Base-by-base conservation (phyloP, 768 basidiomycete species). In the Leccinum pellstonianum region DNA sequence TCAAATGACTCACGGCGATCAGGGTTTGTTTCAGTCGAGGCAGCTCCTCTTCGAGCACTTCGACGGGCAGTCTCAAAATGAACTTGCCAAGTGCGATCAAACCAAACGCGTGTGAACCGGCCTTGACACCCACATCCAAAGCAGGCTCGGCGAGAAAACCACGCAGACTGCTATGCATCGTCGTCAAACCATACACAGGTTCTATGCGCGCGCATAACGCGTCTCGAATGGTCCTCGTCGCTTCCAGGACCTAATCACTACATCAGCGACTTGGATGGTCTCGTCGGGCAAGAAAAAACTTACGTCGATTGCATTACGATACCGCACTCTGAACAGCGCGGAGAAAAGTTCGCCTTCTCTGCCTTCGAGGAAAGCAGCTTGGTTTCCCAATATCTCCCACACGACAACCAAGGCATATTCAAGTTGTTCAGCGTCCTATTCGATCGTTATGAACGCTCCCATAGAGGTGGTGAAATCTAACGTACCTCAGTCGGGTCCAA, bases 31-130 rank as follows among this genome's bases (percentile, higher is more conserved):
- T 86, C 56, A 95, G 72, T 38, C 90, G 85, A 46, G 93, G 93
- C 46, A 95, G 71, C 65, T 94, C 92, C 65, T 95, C 93, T 72
- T 93, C 92, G 21, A 93, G 83, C 55, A 95, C 86, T 69, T 93
- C 91, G 2, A 85, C 80, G 15, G 93, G 93, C 17, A 95, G 79
- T 37, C 87, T 85, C 58, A 93, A 73, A 62, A 91, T 85, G 62
- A 93, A 92, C 73, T 90, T 93, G 37, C 90, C 91, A 12, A 95
- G 73, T 1, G 88, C 91, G 63, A 93, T 86, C 55, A 95, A 79
- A 5, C 91, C 93, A 73, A 93, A 94, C 4, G 91, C 90, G 69
- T 87, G 87, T 1, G 88, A 84, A 12, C 84, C 76, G 5, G 87
- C 79, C 69, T 86, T 90, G 56, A 80, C 77, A 37, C 84, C 83